Conservation (phyloP, 2,329 filamentous ascomycete genomes). For the Dothistroma septosporum region DNA sequence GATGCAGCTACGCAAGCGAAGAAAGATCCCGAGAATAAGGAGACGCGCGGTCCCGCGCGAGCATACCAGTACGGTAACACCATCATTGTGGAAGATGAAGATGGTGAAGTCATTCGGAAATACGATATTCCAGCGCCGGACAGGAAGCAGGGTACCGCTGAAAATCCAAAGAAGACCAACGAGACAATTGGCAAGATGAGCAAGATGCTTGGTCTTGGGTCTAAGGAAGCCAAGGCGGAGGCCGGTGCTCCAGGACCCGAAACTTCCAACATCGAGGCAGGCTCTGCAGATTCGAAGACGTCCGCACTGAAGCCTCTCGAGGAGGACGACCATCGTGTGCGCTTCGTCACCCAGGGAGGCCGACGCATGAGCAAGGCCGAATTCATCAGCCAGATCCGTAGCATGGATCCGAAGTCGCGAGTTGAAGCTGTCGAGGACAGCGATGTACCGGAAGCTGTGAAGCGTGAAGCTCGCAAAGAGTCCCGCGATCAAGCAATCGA, state of each 20-base stretch:
- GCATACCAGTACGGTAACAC: constrained; percentile 85
- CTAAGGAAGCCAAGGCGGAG: constrained; percentile 28
- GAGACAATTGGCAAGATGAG: constrained; percentile 52
- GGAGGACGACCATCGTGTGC: constrained; percentile 67
- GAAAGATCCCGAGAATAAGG: constrained; percentile 38
- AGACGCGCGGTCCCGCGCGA: constrained; percentile 66
- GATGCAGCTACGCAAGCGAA: constrained; percentile 33
- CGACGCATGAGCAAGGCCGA: constrained; percentile 74
- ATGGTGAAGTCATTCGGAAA: constrained; percentile 81
- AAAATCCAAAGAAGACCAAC: constrained; percentile 32
- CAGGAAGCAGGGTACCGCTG: constrained; percentile 34
- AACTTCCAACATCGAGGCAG: constrained; percentile 11
- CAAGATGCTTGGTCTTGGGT: constrained; percentile 47
- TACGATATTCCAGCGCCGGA: constrained; percentile 64
- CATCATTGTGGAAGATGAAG: constrained; percentile 83
- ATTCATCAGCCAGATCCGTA: constrained; percentile 70
- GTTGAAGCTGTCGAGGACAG: constrained; percentile 47
- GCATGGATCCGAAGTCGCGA: constrained; percentile 64
- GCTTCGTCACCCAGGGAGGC: constrained; percentile 71
- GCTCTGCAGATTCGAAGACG: constrained; percentile 10
- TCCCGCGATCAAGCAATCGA: constrained; percentile 33
- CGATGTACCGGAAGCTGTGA: constrained; percentile 46
- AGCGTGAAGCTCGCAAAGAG: constrained; percentile 44
- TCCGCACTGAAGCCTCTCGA: constrained; percentile 35
- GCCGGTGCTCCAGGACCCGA: constrained; percentile 15